phyloP scores from a whole-genome alignment of 1,284 basidiomycete species.

The Cystobasidium pallidum region DNA sequence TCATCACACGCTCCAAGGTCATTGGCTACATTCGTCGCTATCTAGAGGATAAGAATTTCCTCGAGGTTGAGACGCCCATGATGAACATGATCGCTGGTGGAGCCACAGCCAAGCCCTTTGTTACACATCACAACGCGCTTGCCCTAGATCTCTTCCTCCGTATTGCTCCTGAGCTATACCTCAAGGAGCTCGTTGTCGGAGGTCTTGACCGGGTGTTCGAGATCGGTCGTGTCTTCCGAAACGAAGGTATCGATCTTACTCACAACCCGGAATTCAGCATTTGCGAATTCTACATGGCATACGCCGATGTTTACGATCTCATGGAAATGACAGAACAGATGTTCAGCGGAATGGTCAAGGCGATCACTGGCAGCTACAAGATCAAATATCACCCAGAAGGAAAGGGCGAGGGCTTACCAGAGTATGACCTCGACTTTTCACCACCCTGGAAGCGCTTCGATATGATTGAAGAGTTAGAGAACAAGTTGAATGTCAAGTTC shows the following conservation, averaged over 20 bases:
- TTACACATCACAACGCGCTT: slow-evolving; percentile 99
- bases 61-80: slow-evolving; percentile 98
- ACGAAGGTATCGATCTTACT: slow-evolving; percentile 98
- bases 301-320: slow-evolving; percentile 97
- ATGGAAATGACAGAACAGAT: slow-evolving; percentile 97
- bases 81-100: slow-evolving; percentile 96
- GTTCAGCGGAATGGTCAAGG: slow-evolving; percentile 89
- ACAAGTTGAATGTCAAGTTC: slow-evolving; percentile 90
- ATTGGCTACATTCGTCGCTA: slow-evolving; percentile 68
- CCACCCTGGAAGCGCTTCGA: slow-evolving; percentile 99
- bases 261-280: slow-evolving; percentile 98
- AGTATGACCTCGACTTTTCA: slow-evolving; percentile 83
- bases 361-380: slow-evolving; percentile 80
- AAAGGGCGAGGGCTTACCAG: slow-evolving; percentile 60
- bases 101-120: slow-evolving; percentile 96
- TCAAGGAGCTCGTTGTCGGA: slow-evolving; percentile 97
- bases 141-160: slow-evolving; percentile 97
- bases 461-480: slow-evolving; percentile 95
- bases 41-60: slow-evolving; percentile 89
- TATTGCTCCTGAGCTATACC: slow-evolving; percentile 95
- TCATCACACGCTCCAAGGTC: slow-evolving; percentile 72
- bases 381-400: slow-evolving; percentile 78
- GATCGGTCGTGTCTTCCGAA: slow-evolving; percentile 96
- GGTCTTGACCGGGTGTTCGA: slow-evolving; percentile 97
- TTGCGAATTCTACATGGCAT: slow-evolving; percentile 99